Conservation (phyloP, 352 stramenopile genomes). For the Phytophthora rubi region DNA sequence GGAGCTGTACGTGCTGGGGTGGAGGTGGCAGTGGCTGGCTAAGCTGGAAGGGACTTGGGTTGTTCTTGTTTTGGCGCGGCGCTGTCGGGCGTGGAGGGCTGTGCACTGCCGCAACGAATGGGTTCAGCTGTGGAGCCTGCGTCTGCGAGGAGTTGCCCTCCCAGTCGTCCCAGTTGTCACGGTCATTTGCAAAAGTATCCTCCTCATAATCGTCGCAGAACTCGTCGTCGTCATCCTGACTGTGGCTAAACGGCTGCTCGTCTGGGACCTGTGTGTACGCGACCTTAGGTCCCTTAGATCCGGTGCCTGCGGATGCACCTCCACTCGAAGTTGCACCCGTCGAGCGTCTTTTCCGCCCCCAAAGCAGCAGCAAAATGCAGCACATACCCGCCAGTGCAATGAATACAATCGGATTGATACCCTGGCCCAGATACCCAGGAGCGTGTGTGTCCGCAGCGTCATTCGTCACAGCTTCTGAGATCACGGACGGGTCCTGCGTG, state of each 20-base stretch:
- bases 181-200: constrained; percentile 50
- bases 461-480: constrained; percentile 29
- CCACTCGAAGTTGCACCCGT: constrained; percentile 15
- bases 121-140: constrained; percentile 48
- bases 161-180: constrained; percentile 78
- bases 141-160: constrained; percentile 47
- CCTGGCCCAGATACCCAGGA: constrained; percentile 43
- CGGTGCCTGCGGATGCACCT: constrained; percentile 11
- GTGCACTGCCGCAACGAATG: constrained; percentile 36
- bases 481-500: constrained; percentile 29
- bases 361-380: constrained; percentile 64
- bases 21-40: constrained; percentile 30
- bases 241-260: constrained; percentile 48
- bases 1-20: constrained; percentile 25
- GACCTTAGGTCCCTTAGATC: constrained; percentile 42
- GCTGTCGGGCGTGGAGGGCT: constrained; percentile 22
- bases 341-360: constrained; percentile 55
- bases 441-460: constrained; percentile 7
- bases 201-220: constrained; percentile 61
- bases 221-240: constrained; percentile 55
- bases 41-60: constrained; percentile 33
- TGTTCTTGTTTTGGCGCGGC: constrained; percentile 11
- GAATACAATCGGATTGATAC: constrained; percentile 51
- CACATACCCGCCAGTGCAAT: constrained; percentile 51
- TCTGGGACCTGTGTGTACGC: constrained; percentile 70